Conservation (phyloP, 352 stramenopile genomes). For the Pythium brachiatum region DNA sequence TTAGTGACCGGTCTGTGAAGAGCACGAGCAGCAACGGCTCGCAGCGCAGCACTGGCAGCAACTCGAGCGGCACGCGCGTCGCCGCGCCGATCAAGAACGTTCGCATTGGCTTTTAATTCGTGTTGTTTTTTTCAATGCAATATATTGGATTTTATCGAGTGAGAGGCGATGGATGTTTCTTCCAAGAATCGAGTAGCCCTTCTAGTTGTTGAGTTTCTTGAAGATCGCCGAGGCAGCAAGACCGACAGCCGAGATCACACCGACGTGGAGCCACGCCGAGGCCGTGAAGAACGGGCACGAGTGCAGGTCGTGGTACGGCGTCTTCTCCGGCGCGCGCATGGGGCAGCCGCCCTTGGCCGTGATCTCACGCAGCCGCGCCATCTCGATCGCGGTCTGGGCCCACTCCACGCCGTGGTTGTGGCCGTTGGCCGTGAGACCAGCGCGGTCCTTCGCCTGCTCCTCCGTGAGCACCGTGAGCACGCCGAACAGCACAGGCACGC, state of each 20-base stretch:
- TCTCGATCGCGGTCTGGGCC: constrained; percentile 96
- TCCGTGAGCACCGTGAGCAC: constrained; percentile 97
- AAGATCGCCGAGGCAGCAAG: constrained; percentile 40
- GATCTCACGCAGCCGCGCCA: constrained; percentile 89
- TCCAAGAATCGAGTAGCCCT: background rate
- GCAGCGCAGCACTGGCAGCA: constrained; percentile 46
- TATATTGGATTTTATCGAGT: constrained; percentile 7
- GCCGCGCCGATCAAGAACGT: constrained; percentile 65
- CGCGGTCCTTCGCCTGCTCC: constrained; percentile 93
- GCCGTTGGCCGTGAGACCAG: constrained; percentile 71
- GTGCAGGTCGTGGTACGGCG: constrained; percentile 69
- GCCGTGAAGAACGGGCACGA: constrained; percentile 77
- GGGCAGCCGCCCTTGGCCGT: constrained; percentile 58
- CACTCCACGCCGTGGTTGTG: constrained; percentile 97
- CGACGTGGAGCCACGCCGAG: constrained; percentile 76
- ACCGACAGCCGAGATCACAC: constrained; percentile 52
- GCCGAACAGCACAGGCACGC: constrained; percentile 86
- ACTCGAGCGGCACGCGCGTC: constrained; percentile 42
- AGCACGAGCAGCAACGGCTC: constrained; percentile 54
- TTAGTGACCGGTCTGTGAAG: constrained; percentile 50
- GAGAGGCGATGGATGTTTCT: too few relatives aligned
- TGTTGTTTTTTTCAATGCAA: constrained; percentile 7
- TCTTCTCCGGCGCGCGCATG: constrained; percentile 63
- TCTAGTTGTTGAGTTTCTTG: constrained; percentile 55
- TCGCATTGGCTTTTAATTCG: constrained; percentile 48